Evolutionary conservation across 106 monocot genomes (phyloP).

Genomic region (Amphibolis antarctica): DNA sequence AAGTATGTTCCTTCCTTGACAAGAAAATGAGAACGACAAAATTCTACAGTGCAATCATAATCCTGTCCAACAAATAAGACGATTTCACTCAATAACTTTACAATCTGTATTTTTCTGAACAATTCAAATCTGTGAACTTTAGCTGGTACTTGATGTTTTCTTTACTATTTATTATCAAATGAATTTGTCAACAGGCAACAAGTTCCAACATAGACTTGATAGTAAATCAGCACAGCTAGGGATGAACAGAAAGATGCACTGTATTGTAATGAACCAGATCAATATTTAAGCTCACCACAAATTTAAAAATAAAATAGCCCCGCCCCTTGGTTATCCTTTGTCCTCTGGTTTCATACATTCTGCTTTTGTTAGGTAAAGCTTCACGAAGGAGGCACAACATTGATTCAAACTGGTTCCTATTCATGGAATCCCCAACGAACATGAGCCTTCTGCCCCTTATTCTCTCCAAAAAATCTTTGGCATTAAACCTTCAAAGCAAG

Average conservation of each 20-base stretch:
- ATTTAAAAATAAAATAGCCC: slow-evolving; percentile 71
- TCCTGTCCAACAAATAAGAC: slow-evolving; percentile 31
- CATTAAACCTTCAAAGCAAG: slow-evolving; percentile 63
- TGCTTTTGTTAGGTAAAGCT: slow-evolving; percentile 62
- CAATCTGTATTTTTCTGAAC: not conserved
- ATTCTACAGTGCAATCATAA: slow-evolving; percentile 73
- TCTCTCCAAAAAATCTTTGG: slow-evolving; percentile 67
- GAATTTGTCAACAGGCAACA: not conserved
- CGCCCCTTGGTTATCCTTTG: slow-evolving; percentile 80
- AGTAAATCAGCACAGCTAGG: not conserved
- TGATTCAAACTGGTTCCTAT: slow-evolving; percentile 93
- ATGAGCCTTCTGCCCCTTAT: slow-evolving; percentile 69
- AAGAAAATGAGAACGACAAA: slow-evolving; percentile 86
- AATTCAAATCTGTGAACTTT: too few species aligned
- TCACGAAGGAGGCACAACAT: slow-evolving; percentile 67
- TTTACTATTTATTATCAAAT: too few species aligned
- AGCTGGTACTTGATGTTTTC: too few species aligned
- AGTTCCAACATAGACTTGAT: not conserved
- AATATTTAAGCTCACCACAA: slow-evolving; percentile 37
- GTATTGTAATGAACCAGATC: not conserved
- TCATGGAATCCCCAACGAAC: slow-evolving; percentile 92
- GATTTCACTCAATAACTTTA: not conserved
- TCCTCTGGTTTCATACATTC: slow-evolving; percentile 81
- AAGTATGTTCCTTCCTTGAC: slow-evolving; percentile 56
- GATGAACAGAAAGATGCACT: not conserved